Evolutionary conservation across 2,329 filamentous ascomycete species (phyloP).

Genomic region (Botrytis galanthina): DNA sequence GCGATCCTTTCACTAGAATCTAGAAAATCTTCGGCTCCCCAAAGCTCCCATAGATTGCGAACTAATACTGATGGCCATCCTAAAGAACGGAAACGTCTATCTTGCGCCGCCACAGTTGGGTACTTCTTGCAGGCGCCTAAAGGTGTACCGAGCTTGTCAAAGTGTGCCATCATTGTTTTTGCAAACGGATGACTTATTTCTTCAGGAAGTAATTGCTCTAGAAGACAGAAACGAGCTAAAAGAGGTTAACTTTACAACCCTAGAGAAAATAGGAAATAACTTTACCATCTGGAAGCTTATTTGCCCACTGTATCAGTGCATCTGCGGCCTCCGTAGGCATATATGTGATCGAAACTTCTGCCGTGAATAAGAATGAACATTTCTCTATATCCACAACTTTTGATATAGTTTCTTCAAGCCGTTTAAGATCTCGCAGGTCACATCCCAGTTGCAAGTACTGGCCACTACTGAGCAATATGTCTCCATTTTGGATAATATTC

Average conservation of each 20-base stretch:
- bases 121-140: constrained; percentile 73
- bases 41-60: constrained; percentile 77
- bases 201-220: constrained; percentile 83
- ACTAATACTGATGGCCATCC: constrained; percentile 66
- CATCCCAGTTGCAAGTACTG: constrained; percentile 79
- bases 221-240: constrained; percentile 74
- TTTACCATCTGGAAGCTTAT: constrained; percentile 64
- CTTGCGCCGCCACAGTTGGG: constrained; percentile 63
- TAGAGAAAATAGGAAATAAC: not conserved
- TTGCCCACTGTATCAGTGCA: constrained; percentile 75
- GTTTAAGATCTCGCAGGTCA: constrained; percentile 67
- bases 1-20: constrained; percentile 54
- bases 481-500: constrained; percentile 42
- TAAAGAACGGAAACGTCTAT: constrained; percentile 61
- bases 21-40: constrained; percentile 69
- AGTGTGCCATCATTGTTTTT: constrained; percentile 79
- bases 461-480: constrained; percentile 61
- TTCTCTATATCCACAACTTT: constrained; percentile 55
- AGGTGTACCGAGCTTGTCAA: constrained; percentile 75
- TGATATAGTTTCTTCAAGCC: constrained; percentile 59
- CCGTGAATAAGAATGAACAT: constrained; percentile 72
- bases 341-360: constrained; percentile 89
- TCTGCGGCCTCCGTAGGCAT: constrained; percentile 76
- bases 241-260: constrained; percentile 24
- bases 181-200: constrained; percentile 80